phyloP scores from a whole-genome alignment of 1,284 basidiomycete genomes.

The Naganishia liquefaciens region DNA sequence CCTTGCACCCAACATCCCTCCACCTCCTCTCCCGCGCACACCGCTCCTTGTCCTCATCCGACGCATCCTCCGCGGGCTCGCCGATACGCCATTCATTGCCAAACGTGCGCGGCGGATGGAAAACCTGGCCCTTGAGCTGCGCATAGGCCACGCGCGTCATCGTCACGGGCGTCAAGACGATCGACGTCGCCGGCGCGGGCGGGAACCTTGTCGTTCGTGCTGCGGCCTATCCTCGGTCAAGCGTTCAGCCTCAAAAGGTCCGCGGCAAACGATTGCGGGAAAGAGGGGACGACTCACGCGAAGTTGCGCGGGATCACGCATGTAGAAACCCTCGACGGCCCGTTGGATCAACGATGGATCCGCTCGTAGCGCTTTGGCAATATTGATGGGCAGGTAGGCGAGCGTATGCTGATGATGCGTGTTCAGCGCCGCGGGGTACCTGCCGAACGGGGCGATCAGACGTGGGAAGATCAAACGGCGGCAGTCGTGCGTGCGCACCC shows the following conservation, averaged over 20 bases:
- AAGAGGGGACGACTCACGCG: slow-evolving; percentile 61
- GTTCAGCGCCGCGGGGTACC: slow-evolving; percentile 68
- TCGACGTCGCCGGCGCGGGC: slow-evolving; percentile 60
- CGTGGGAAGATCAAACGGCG: slow-evolving; percentile 23
- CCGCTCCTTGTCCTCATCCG: slow-evolving; percentile 30
- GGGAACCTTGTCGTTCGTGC: slow-evolving; percentile 86
- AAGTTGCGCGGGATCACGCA: slow-evolving; percentile 81
- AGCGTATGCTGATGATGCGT: slow-evolving; percentile 78
- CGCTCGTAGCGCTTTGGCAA: slow-evolving; percentile 69
- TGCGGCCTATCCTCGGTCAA: slow-evolving; percentile 61
- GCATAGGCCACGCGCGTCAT: slow-evolving; percentile 91
- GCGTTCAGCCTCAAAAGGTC: not conserved
- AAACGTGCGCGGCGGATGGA: slow-evolving; percentile 87
- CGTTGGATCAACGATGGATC: slow-evolving; percentile 75
- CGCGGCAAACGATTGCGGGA: not conserved
- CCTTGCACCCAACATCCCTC: slow-evolving; percentile 85
- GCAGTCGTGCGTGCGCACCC: not conserved
- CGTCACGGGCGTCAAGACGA: slow-evolving; percentile 62
- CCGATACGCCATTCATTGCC: slow-evolving; percentile 58
- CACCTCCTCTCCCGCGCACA: slow-evolving; percentile 63
- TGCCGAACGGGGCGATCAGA: slow-evolving; percentile 47
- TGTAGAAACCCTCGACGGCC: slow-evolving; percentile 88
- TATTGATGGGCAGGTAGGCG: slow-evolving; percentile 73
- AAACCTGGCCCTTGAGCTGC: slow-evolving; percentile 84
- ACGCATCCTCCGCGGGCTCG: slow-evolving; percentile 45